These are phyloP conservation scores for Dissophora globulifera DNA, from an alignment of 192 early-diverging fungal genomes.

Conservation along the genomic window DNA sequence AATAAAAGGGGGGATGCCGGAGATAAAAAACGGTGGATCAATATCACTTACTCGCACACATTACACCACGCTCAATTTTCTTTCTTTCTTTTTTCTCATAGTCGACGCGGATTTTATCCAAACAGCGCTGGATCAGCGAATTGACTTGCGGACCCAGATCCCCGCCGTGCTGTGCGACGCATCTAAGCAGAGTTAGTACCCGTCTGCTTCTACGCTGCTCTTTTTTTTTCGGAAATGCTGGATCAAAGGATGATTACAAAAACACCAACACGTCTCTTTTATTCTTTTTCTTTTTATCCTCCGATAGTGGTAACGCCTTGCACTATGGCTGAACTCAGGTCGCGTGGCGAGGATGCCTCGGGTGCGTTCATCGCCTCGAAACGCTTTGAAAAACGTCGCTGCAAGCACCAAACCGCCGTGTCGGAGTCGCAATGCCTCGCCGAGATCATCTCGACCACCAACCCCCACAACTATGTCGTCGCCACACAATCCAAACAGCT, in stretches of 20 bases:
- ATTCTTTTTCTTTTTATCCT: constrained; percentile 11
- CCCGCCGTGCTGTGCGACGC: constrained; percentile 71
- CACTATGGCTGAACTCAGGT: constrained; percentile 75
- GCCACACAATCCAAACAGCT: constrained; percentile 83
- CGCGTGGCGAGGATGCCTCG: constrained; percentile 68
- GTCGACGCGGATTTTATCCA: constrained; percentile 88
- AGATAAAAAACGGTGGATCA: too few relatives aligned
- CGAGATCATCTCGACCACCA: constrained; percentile 76
- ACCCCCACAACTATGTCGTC: constrained; percentile 87
- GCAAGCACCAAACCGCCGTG: constrained; percentile 74
- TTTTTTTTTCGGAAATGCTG: not conserved
- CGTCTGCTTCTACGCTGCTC: not conserved
- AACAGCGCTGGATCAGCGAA: constrained; percentile 68
- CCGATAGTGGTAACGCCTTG: constrained; percentile 73
- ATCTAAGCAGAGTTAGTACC: constrained; percentile 71
- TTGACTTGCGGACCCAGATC: constrained; percentile 72
- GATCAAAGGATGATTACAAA: not conserved
- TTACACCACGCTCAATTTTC: too few relatives aligned
- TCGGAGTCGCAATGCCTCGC: constrained; percentile 77
- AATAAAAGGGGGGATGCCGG: too few relatives aligned
- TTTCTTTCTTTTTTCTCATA: constrained; percentile 34
- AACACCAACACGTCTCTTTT: not conserved
- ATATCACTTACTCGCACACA: too few relatives aligned
- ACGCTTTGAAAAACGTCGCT: constrained; percentile 83
- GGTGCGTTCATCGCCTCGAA: constrained; percentile 70